Conservation (phyloP, 768 basidiomycete species). For the Podaxis sp. region DNA sequence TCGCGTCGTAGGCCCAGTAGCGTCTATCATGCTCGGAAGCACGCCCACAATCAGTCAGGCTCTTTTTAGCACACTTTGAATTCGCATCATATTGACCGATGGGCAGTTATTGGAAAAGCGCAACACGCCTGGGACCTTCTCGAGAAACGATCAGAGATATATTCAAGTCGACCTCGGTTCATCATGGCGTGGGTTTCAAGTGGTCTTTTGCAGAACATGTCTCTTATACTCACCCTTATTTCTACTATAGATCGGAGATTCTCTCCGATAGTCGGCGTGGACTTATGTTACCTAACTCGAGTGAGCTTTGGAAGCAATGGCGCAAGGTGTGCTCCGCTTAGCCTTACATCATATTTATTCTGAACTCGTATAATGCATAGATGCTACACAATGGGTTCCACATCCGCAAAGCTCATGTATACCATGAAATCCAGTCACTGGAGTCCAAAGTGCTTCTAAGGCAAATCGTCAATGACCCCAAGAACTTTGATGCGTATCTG, state of each 20-base stretch:
- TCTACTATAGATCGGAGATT: constrained; percentile 35
- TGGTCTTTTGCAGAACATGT: too few species aligned
- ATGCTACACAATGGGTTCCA: constrained; percentile 42
- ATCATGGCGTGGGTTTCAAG: constrained; percentile 21
- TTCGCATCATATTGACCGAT: not conserved
- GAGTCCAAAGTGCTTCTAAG: constrained; percentile 41
- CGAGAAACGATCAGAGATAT: constrained; percentile 27
- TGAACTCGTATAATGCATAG: constrained; percentile 16
- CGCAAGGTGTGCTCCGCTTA: constrained; percentile 29
- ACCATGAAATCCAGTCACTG: constrained; percentile 41
- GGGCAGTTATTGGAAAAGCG: constrained; percentile 22
- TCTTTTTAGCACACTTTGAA: too few species aligned
- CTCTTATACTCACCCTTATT: not conserved
- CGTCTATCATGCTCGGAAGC: constrained; percentile 37
- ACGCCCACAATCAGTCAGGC: constrained; percentile 36
- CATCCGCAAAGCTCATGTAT: constrained; percentile 34
- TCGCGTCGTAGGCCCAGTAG: constrained; percentile 28
- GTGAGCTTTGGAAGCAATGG: constrained; percentile 43
- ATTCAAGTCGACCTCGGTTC: constrained; percentile 27
- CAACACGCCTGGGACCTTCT: constrained; percentile 27
- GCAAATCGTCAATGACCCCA: constrained; percentile 34
- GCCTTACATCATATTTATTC: not conserved
- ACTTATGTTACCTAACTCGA: constrained; percentile 37
- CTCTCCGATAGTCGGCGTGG: constrained; percentile 42
- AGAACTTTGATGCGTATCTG: constrained; percentile 34